Base-by-base conservation (phyloP, 2,329 filamentous ascomycete genomes). In the Colletotrichum sidae region DNA sequence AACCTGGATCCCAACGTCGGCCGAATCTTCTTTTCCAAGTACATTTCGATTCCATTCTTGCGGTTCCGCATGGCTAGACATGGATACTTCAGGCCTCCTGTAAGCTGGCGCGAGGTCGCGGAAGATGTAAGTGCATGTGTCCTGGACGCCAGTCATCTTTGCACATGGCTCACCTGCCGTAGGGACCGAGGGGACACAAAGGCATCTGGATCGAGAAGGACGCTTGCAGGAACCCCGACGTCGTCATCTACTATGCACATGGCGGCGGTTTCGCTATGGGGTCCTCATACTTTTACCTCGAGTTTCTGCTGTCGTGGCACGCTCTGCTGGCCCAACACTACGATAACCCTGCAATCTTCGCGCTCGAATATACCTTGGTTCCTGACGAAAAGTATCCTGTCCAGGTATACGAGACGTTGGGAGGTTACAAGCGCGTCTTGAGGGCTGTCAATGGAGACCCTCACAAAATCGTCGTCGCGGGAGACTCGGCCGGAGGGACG, bases 231-330 rank as follows among this genome's bases (percentile, higher is more conserved):
- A 81, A 85, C 58, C 90, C 92, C 0, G 92, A 96, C 73, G 80
- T 96, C 60, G 88, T 94, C n/a, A 77, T 96, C 2, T 95, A 93
- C 74, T 96, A 96, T 74, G 86, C 87, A 45, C 93, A 96, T 74
- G 93, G 91, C 13, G 93, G 93, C 25, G 93, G 93, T 0, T 96
- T 96, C 75, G 87, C 88, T 7, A 92, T 96, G 89, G 93, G 93
- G 3, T 93, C 91, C 11, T 83, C 86, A 15, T 92, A 91, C 78
- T 96, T 96, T 76, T 96, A 96, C 75, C 85, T 94, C 41, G 93
- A 96, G 72, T 96, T 95, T 70, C 82, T 96, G 3, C 80, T 95
- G 58, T 86, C 88, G 8, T 93, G 90, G 90, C 80, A 92, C 11
- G 81, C 84, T 47, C 79, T 93, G 15, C 82, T 96, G 44, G 83